Conservation (phyloP, 208 protist genomes). For the Wallacemonas sp. region DNA sequence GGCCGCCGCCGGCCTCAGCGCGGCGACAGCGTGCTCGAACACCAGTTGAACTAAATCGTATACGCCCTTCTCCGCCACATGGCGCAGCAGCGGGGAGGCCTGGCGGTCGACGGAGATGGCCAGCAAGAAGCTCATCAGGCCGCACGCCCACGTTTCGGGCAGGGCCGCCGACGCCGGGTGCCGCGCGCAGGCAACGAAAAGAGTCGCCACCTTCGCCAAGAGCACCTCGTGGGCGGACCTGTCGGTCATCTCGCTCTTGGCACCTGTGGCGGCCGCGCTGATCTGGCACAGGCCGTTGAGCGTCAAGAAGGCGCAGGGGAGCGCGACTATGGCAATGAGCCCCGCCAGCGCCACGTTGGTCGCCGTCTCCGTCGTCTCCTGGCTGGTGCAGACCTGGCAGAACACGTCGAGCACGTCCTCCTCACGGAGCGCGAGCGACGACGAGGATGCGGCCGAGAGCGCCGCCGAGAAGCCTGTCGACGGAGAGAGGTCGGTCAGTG, state of each 20-base stretch:
- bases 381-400: constrained; percentile 54
- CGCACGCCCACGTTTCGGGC: constrained; percentile 39
- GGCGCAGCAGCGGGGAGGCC: constrained; percentile 46
- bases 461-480: too few species aligned
- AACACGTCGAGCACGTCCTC: constrained; percentile 64
- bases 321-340: constrained; percentile 69
- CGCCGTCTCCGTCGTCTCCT: constrained; percentile 56
- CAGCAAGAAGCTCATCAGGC: constrained; percentile 37
- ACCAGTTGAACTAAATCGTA: constrained; percentile 56
- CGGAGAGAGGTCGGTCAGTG: too few species aligned
- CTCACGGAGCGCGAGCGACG: neutral
- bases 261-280: constrained; percentile 45
- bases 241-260: constrained; percentile 49
- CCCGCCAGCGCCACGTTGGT: constrained; percentile 70
- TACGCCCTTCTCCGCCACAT: constrained; percentile 56
- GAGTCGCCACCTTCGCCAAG: constrained; percentile 39
- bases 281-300: constrained; percentile 44
- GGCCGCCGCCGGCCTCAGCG: too few species aligned
- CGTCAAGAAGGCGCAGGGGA: constrained; percentile 65
- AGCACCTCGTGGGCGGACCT: constrained; percentile 67
- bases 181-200: constrained; percentile 51
- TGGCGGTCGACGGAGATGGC: constrained; percentile 34
- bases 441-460: neutral
- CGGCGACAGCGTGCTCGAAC: constrained; percentile 38
- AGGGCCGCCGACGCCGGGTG: constrained; percentile 41